Conservation (phyloP, 2,329 filamentous ascomycete species). For the Alternaria hordeiaustralica region DNA sequence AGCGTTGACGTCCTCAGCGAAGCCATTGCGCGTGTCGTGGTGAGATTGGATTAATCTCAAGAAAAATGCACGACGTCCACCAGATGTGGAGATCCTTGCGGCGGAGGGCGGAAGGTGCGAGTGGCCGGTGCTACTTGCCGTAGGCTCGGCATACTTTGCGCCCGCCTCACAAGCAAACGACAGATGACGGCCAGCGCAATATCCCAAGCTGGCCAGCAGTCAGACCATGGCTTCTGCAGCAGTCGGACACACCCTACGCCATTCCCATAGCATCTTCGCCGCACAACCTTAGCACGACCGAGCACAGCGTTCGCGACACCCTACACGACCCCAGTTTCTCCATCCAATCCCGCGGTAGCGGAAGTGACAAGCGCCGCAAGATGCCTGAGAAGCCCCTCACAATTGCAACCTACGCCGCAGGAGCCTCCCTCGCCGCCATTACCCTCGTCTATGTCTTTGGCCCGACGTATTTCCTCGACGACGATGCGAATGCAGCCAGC, state of each 20-base stretch:
- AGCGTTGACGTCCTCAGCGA: conserved; percentile 38
- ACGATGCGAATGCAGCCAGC: conserved; percentile 72
- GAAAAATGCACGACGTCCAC: conserved; percentile 22
- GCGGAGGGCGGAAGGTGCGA: conserved; percentile 23
- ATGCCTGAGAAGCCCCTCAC: conserved; percentile 86
- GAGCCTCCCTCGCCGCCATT: conserved; percentile 91
- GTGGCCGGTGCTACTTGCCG: conserved; percentile 27
- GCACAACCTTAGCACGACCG: conserved; percentile 12
- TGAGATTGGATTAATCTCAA: conserved; percentile 8
- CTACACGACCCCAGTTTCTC: conserved; percentile 24
- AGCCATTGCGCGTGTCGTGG: conserved; percentile 39
- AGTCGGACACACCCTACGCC: conserved; percentile 1
- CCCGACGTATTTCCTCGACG: conserved; percentile 95
- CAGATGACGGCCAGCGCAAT: conserved; percentile 33
- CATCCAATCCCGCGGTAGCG: conserved; percentile 31
- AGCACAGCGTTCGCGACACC: conserved; percentile 15
- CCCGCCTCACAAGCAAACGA: conserved; percentile 34
- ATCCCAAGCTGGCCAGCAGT: conserved; percentile 23
- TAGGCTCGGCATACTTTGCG: conserved; percentile 27
- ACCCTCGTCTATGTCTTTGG: conserved; percentile 97
- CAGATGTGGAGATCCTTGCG: conserved; percentile 38
- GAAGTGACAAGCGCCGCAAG: conserved; percentile 34
- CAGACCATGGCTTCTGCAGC: conserved; percentile 38
- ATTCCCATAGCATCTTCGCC: background rate
- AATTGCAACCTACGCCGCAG: conserved; percentile 91